A percentile compares a stretch with the other conserved stretches of the same genome.
Conservation (phyloP, 768 basidiomycete species). For the Trametes gibbosa region DNA sequence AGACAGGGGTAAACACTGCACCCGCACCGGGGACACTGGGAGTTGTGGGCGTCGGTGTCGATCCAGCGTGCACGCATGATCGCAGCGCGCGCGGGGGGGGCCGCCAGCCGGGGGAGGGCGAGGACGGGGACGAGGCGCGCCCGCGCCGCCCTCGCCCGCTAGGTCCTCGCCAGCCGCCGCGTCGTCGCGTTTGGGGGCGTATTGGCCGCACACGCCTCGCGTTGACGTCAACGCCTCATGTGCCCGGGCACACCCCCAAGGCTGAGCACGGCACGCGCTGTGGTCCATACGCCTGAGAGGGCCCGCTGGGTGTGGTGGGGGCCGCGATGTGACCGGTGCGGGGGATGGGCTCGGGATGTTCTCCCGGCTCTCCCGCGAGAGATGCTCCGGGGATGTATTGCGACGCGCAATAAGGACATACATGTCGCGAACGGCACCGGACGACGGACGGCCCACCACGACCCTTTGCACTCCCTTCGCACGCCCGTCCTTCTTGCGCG, state of each 20-base stretch:
- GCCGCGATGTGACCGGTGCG: slow-evolving; percentile 4
- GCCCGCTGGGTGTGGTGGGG: background rate
- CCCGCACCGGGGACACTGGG: slow-evolving; percentile 14
- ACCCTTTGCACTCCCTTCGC: slow-evolving; percentile 16
- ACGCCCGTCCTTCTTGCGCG: slow-evolving; percentile 6
- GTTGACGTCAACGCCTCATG: slow-evolving; percentile 1
- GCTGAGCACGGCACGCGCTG: background rate
- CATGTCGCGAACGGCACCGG: slow-evolving; percentile 13
- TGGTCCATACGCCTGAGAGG: background rate
- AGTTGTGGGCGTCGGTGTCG: slow-evolving; percentile 17
- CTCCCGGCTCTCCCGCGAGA: slow-evolving; percentile 16
- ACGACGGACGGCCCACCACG: background rate
- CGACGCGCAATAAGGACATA: slow-evolving; percentile 18
- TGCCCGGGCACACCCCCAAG: background rate
- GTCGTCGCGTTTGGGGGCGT: background rate
- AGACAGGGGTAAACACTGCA: slow-evolving; percentile 17
- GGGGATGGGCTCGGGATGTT: background rate
- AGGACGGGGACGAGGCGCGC: too few species aligned
- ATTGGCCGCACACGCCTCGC: background rate
- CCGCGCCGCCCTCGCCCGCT: too few species aligned
- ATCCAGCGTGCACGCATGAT: background rate
- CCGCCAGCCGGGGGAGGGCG: background rate
- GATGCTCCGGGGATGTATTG: slow-evolving; percentile 4
- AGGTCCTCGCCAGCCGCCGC: background rate
- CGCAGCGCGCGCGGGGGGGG: background rate